Percentiles rank a stretch among this genome's conserved stretches.
phyloP scores from a whole-genome alignment of 352 stramenopile species.

The Phytopythium delawarense region DNA sequence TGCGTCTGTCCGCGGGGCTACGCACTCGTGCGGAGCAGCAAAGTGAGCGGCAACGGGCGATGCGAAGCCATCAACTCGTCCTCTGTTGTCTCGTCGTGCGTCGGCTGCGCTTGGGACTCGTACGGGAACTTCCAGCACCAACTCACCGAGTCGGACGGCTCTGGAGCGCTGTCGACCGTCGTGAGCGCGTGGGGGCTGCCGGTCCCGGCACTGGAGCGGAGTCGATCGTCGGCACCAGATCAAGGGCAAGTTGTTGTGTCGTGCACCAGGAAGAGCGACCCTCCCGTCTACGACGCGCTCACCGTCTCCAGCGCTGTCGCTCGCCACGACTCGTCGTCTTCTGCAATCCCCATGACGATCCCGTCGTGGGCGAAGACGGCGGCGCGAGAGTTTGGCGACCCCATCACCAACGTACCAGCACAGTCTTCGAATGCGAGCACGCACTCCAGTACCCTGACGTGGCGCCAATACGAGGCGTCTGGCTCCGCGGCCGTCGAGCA shows the following conservation, averaged over 20 bases:
- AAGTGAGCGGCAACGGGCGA: background rate
- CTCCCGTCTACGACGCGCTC: slow-evolving; percentile 1
- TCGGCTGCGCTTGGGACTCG: slow-evolving; percentile 5
- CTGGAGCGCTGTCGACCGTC: background rate
- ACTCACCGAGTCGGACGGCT: background rate
- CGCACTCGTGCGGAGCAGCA: background rate
- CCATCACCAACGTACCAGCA: background rate
- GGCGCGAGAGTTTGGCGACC: slow-evolving; percentile 2
- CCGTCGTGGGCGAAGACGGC: slow-evolving; percentile 4
- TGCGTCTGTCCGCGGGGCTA: slow-evolving; percentile 6
- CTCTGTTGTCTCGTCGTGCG: background rate
- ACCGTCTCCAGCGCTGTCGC: background rate
- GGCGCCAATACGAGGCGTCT: background rate
- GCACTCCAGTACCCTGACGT: background rate
- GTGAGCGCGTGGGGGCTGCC: slow-evolving; percentile 1
- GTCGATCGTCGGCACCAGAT: background rate
- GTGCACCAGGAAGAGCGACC: background rate
- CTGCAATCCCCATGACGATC: background rate
- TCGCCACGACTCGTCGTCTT: background rate
- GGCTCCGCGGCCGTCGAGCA: background rate
- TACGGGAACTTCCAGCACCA: slow-evolving; percentile 5
- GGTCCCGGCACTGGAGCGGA: background rate
- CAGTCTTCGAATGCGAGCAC: background rate
- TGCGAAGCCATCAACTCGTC: background rate
- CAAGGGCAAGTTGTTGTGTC: slow-evolving; percentile 1